A percentile compares a stretch with the other conserved stretches of the same genome.
These are phyloP conservation scores for Xylaria sp. DNA, from an alignment of 2,329 filamentous ascomycete genomes.

Conservation along the genomic window DNA sequence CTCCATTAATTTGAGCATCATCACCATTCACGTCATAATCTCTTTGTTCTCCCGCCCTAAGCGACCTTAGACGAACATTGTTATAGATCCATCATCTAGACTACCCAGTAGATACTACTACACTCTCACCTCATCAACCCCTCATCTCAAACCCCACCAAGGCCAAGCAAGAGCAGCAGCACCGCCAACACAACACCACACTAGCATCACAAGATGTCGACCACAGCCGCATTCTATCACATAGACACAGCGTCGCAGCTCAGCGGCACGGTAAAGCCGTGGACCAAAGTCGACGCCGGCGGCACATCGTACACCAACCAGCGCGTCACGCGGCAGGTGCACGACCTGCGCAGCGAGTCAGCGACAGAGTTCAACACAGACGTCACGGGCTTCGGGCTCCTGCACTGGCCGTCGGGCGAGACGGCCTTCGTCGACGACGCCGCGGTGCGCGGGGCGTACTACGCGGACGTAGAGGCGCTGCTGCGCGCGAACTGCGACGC, in stretches of 20 bases:
- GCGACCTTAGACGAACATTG: background rate
- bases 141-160: background rate
- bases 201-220: conserved; percentile 52
- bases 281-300: conserved; percentile 68
- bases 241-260: conserved; percentile 60
- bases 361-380: conserved; percentile 60
- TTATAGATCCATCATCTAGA: background rate
- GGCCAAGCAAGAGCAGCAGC: background rate
- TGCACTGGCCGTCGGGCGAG: conserved; percentile 57
- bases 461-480: conserved; percentile 64
- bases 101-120: background rate
- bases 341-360: conserved; percentile 58
- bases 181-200: background rate
- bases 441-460: conserved; percentile 62
- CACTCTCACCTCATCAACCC: background rate
- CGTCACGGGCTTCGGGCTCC: conserved; percentile 63
- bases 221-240: conserved; percentile 63
- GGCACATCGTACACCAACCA: conserved; percentile 58
- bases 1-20: background rate
- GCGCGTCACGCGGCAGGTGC: conserved; percentile 53
- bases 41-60: background rate
- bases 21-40: background rate
- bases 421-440: conserved; percentile 61
- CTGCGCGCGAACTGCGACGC: conserved; percentile 51
- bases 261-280: conserved; percentile 55